Evolutionary conservation across 352 stramenopile species (phyloP).

Genomic region (Thraustotheca clavata): DNA sequence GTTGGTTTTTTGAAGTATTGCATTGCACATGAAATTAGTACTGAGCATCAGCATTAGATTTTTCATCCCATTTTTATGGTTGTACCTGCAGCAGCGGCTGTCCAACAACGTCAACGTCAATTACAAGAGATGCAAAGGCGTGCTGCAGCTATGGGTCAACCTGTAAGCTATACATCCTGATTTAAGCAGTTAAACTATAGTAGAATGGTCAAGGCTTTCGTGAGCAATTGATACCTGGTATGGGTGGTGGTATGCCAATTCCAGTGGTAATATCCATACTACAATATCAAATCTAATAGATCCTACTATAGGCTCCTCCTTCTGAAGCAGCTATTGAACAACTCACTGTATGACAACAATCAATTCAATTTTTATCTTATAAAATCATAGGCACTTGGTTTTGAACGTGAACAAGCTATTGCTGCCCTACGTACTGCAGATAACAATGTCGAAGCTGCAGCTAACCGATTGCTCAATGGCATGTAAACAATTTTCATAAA

Average conservation of each 20-base stretch:
- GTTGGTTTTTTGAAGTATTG: constrained; percentile 45
- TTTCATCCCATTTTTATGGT: constrained; percentile 74
- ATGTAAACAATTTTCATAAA: constrained; percentile 25
- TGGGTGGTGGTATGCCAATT: constrained; percentile 11
- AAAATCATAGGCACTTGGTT: constrained; percentile 45
- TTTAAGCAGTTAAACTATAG: neutral
- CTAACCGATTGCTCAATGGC: constrained; percentile 74
- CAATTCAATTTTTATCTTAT: constrained; percentile 4
- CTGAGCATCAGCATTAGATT: constrained; percentile 24
- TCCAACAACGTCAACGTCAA: constrained; percentile 64
- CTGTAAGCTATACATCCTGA: neutral
- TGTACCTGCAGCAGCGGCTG: constrained; percentile 48
- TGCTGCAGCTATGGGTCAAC: neutral
- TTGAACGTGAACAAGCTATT: constrained; percentile 61
- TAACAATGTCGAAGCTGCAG: constrained; percentile 83
- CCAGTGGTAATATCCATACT: neutral
- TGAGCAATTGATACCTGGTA: constrained; percentile 69
- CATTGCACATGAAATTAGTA: neutral
- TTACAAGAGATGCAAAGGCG: constrained; percentile 61
- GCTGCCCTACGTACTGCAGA: constrained; percentile 57
- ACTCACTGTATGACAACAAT: constrained; percentile 44
- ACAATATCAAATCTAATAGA: neutral
- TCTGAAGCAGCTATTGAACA: constrained; percentile 72
- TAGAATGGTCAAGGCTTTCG: constrained; percentile 60
- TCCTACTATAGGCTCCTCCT: constrained; percentile 28